Base-by-base conservation (phyloP, 2,329 filamentous ascomycete genomes). In the Clonostachys sp. region DNA sequence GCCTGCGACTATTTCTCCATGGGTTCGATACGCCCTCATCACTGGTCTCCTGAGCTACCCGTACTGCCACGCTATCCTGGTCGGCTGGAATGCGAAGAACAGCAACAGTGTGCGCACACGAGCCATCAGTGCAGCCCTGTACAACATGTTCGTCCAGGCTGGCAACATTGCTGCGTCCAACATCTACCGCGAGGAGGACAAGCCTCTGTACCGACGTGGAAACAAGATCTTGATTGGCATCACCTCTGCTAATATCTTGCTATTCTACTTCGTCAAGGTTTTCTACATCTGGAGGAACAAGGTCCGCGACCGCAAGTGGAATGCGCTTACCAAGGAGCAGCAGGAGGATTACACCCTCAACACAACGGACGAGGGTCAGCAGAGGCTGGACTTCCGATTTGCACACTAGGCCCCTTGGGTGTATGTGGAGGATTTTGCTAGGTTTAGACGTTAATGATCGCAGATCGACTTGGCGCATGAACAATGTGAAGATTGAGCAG, bases 1-100 rank as follows among this genome's bases (percentile, higher is more conserved):
- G 4, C 64, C 65, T 0, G 60, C 58, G 2, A 17, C 20, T 5
- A 20, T 40, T 5, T 49, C 39, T 44, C 44, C 44, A n/a, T 51
- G 66, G 67, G 58, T 61, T 4, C 57, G 60, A 12, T 69, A 59
- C 55, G 57, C 58, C 1, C 51, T 70, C 3, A 52, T 69, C 20
- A 65, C 64, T 0, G 42, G 65, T 1, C 54, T 70, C 4, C 50
- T 70, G 2, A 60, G 58, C 6, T 64, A 35, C 60, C 84, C 33
- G 72, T 65, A 4, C 55, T 76, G 44, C 16, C 63, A 66, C 30
- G 61, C 63, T n/a, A 64, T 68, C 34, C 57, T 76, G 13, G 81
- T 84, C 0, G 78, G 74, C 0, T 77, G 81, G 62, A 82, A 75
- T 2, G 81, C 78, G 4, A 73, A 80, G 45, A 86, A 86, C 56